Base-by-base conservation (phyloP, 441 rosid genomes). In the Jatropha multifida region DNA sequence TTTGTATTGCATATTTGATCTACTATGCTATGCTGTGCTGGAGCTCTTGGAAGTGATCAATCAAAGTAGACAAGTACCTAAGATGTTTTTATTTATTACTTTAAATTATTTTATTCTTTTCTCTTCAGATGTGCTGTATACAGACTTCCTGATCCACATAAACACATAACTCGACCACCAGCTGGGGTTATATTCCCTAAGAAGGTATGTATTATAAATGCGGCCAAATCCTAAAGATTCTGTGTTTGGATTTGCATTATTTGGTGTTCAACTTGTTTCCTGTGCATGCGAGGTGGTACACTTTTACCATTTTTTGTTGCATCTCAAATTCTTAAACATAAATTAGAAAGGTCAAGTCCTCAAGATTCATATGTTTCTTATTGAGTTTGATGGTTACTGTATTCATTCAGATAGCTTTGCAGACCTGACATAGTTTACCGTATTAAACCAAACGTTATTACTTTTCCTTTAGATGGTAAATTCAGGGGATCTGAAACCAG, bases 111-210 rank as follows among this genome's bases (percentile, higher is more conserved):
- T 27, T 49, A 9, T 64, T 52, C 63, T 48, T 58, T 75, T 60
- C 42, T 79, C 18, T 63, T 66, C 92, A 96, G 99, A 80, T 93
- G 97, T 74, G 91, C 85, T 48, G 85, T 96, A 77, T 96, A 89
- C 85, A 85, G 88, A 79, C 90, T 91, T 74, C 99, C 99, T 20
- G 91, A 90, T 76, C 76, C 81, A 56, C 90, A 90, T 80, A 80
- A 86, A 74, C 95, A 89, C 74, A 84, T 90, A 60, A 66, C 92
- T 54, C 78, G 83, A 63, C 95, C 89, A 32, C 86, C 90, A 64
- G 80, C 83, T 61, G 95, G 93, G 6, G 93, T 96, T 52, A 72
- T 79, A 73, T 83, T 83, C 74, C 99, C 99, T 71, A 74, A 86
- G 79, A 90, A 89, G 95, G 99, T 95, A 86, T 41, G 74, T 41